Base-by-base conservation (phyloP, 305 asterid species). In the Fraxinus floribunda region DNA sequence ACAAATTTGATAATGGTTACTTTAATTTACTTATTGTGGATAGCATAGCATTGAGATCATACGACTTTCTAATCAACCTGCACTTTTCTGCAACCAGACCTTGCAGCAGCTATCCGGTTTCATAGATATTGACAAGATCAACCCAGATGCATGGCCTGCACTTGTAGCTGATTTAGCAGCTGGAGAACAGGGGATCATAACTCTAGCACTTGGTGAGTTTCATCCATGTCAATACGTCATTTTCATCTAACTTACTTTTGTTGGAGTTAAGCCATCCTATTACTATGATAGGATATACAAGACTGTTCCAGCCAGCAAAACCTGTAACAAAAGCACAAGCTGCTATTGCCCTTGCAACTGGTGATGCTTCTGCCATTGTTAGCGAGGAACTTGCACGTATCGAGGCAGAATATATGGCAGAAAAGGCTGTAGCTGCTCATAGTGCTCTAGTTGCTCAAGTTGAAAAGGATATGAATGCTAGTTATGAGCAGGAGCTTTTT, bases 311-410 rank as follows among this genome's bases (percentile, higher is more conserved):
- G 89, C 98, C 99, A 49, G 93, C 89, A 78, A 96, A 96, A 83
- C 99, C 99, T 22, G 98, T 96, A 82, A 96, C 98, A 66, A 96
- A 93, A 81, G 98, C 99, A 79, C 99, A 96, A 89, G 97, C 99
- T 68, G 99, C 98, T 72, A 89, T 94, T 84, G 97, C 98, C 74
- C 91, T 96, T 81, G 88, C 98, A 80, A 93, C 97, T 78, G 98
- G 99, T 34, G 99, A 96, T 75, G 95, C 93, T 85, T 90, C 93
- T 75, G 91, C 92, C 41, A 87, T 91, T 32, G 97, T 96, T 52
- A 85, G 93, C 35, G 99, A 96, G 87, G 99, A 96, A 84, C 98
- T 94, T 82, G 97, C 95, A 18, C 94, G 99, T 66, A 93, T 96
- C 75, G 99, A 94, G 84, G 99, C 99, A 49, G 98, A 94, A 89